phyloP scores from a whole-genome alignment of 768 basidiomycete genomes.

The Auriscalpium microsporum region DNA sequence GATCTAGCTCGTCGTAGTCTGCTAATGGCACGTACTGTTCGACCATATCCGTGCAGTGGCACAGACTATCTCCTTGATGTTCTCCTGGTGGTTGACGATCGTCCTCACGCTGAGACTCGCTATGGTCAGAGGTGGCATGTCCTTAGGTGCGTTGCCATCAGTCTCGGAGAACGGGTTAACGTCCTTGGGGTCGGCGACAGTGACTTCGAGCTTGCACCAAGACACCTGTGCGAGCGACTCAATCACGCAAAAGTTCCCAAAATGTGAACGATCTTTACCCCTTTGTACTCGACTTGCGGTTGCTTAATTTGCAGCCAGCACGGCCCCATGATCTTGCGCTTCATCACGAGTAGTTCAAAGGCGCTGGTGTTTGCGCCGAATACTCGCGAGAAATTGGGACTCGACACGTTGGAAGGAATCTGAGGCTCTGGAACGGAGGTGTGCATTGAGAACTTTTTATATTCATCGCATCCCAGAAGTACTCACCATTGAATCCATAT shows the following conservation, averaged over 20 bases:
- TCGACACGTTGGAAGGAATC: slow-evolving; percentile 63
- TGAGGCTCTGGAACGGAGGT: slow-evolving; percentile 45
- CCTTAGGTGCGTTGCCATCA: slow-evolving; percentile 62
- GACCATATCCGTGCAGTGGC: slow-evolving; percentile 79
- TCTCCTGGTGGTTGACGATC: slow-evolving; percentile 88
- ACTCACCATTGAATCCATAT: slow-evolving; percentile 74
- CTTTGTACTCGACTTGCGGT: slow-evolving; percentile 66
- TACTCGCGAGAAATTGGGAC: slow-evolving; percentile 78
- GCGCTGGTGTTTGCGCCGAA: slow-evolving; percentile 90
- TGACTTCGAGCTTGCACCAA: slow-evolving; percentile 93
- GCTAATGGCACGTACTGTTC: slow-evolving; percentile 35
- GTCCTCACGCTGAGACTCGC: slow-evolving; percentile 85
- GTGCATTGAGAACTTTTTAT: background rate
- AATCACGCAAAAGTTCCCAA: background rate
- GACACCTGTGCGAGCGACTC: slow-evolving; percentile 52
- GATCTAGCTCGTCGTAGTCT: background rate
- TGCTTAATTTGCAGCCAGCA: slow-evolving; percentile 90
- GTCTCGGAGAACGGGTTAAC: slow-evolving; percentile 76
- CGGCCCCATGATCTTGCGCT: slow-evolving; percentile 98
- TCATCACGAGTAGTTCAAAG: slow-evolving; percentile 88
- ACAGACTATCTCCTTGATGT: slow-evolving; percentile 90
- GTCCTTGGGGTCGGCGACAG: slow-evolving; percentile 77
- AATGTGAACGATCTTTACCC: slow-evolving; percentile 26
- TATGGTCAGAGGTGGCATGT: slow-evolving; percentile 81
- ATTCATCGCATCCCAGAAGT: background rate